Conservation (phyloP, 352 stramenopile species). For the Pythium volutum region DNA sequence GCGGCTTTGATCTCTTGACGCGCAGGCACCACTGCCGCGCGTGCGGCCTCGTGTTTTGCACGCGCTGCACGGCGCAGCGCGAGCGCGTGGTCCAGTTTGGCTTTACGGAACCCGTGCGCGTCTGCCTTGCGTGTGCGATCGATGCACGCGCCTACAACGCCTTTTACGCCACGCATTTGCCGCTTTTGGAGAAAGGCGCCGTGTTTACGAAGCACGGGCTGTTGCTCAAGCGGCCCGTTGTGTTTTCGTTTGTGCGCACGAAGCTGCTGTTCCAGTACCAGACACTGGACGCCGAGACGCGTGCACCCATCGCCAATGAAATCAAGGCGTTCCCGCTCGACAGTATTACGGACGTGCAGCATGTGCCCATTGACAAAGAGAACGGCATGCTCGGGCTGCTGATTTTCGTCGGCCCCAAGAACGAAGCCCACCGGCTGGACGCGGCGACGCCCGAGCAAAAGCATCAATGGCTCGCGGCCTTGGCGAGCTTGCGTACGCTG, state of each 20-base stretch:
- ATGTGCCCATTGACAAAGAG: conserved; percentile 44
- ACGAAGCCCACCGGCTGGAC: conserved; percentile 59
- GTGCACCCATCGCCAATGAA: conserved; percentile 32
- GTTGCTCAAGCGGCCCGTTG: conserved; percentile 51
- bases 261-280: conserved; percentile 77
- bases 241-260: conserved; percentile 52
- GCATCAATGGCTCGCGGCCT: conserved; percentile 59
- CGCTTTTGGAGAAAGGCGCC: conserved; percentile 54
- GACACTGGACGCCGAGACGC: conserved; percentile 49
- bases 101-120: conserved; percentile 54
- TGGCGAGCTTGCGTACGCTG: conserved; percentile 45
- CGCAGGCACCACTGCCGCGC: conserved; percentile 85
- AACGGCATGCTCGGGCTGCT: conserved; percentile 52
- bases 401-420: conserved; percentile 34
- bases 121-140: conserved; percentile 43
- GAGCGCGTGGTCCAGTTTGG: conserved; percentile 68
- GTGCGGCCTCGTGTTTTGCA: conserved; percentile 68
- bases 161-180: conserved; percentile 64
- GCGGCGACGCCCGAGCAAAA: conserved; percentile 40
- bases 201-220: conserved; percentile 71
- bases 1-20: conserved; percentile 74
- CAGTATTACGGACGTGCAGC: conserved; percentile 49
- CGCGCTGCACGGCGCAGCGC: conserved; percentile 35
- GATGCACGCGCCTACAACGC: conserved; percentile 51
- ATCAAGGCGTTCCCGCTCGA: conserved; percentile 72